Evolutionary conservation across 208 protist species (phyloP), one percentile per base, ranked within the genome.

Genomic region (Acanthamoeba castellanii): DNA sequence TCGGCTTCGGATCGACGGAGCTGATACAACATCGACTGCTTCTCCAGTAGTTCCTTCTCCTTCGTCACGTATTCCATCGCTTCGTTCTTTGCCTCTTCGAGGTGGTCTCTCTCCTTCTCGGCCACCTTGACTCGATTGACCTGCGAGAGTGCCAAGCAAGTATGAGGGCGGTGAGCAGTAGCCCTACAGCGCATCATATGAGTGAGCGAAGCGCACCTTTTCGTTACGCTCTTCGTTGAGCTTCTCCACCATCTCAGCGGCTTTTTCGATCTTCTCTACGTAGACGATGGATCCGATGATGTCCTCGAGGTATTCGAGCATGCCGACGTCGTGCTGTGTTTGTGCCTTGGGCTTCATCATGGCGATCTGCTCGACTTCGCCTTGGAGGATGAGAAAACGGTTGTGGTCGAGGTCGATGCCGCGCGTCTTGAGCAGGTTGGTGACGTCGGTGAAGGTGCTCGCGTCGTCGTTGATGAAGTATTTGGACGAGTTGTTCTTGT

Each of bases 261-360:
- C 95, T 30, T 98, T 95, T 52, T 98, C 96, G 94, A 99, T 99
- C 42, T 97, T 94, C 66, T 98, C 96, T 18, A 99, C 96, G 94
- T 98, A 99, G 81, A 98, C 95, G 88, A 98, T 96, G 5, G 98
- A 97, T 18, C 98, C 99, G 96, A 99, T 99, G 61, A 99, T 99
- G 95, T 99, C 99, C 96, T 99, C 99, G 18, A 99, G 97, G 96
- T 99, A 99, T 97, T 99, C 99, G 9, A 99, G 97, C 13, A 99
- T 96, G n/a, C 99, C 99, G 78, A 99, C 98, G 87, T 99, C 99
- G 72, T 99, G 97, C 52, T 99, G 97, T 16, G 42, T 96, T 81
- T 98, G 97, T 20, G 98, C 99, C 96, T 99, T 99, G 72, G 99
- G 99, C 96, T 99, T 99, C 99, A 99, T 99, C 92, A 99, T 97